Conservation (phyloP, 176 grass and related monocot species). For the Elymus sibiricus region DNA sequence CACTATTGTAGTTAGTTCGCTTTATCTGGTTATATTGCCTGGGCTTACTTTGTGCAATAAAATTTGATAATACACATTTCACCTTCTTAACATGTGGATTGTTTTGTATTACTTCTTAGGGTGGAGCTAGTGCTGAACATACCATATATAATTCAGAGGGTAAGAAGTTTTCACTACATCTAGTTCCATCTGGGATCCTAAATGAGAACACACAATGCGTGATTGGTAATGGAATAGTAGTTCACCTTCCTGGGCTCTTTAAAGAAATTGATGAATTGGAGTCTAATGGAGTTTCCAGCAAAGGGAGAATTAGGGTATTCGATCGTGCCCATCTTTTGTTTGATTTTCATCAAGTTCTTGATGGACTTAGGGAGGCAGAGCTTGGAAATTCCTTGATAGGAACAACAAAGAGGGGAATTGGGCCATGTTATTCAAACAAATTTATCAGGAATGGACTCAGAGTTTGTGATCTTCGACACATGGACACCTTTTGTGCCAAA, state of each 20-base stretch:
- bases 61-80: neutral
- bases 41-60: neutral
- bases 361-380: slow-evolving; percentile 81
- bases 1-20: neutral
- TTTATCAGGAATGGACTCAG: slow-evolving; percentile 76
- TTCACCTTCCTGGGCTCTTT: slow-evolving; percentile 91
- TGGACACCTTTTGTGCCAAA: slow-evolving; percentile 79
- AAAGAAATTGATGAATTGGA: slow-evolving; percentile 76
- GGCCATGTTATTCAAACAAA: slow-evolving; percentile 88
- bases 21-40: neutral
- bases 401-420: slow-evolving; percentile 89
- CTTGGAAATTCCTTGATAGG: slow-evolving; percentile 69
- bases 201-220: slow-evolving; percentile 77
- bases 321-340: slow-evolving; percentile 91
- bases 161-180: slow-evolving; percentile 81
- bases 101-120: slow-evolving; percentile 41
- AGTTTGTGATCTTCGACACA: slow-evolving; percentile 68
- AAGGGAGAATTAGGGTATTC: slow-evolving; percentile 75
- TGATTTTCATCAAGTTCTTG: slow-evolving; percentile 89
- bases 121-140: slow-evolving; percentile 93
- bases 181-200: slow-evolving; percentile 93
- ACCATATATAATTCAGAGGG: slow-evolving; percentile 96
- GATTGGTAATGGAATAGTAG: slow-evolving; percentile 80
- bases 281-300: slow-evolving; percentile 66
- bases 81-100: neutral